Evolutionary conservation across 345 rosid genomes (phyloP).

Genomic region (Aquilaria yunnanensis): DNA sequence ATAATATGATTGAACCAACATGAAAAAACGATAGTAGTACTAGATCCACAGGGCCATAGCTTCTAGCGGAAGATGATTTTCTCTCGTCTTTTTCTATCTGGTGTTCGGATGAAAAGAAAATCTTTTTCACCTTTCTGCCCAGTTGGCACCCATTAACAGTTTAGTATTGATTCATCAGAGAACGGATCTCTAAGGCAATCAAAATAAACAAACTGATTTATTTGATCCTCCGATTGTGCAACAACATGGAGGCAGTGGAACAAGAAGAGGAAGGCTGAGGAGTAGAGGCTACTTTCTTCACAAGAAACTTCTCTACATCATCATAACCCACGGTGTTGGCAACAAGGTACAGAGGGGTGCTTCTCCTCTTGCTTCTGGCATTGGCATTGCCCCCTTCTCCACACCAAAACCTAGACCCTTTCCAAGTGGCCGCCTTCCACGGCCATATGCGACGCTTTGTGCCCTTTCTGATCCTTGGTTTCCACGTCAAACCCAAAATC

Average conservation of each 20-base stretch:
- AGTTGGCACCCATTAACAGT: too few species aligned
- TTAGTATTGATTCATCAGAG: too few species aligned
- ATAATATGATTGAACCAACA: too few species aligned
- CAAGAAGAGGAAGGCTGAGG: conserved; percentile 4
- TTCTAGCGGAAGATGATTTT: too few species aligned
- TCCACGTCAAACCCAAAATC: conserved; percentile 30
- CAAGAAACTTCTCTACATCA: conserved; percentile 23
- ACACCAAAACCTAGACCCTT: conserved; percentile 36
- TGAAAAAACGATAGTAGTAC: too few species aligned
- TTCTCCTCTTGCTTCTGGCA: conserved; percentile 28
- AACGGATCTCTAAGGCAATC: too few species aligned
- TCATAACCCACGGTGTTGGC: conserved; percentile 32
- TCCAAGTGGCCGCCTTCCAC: conserved; percentile 35
- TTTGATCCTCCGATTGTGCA: too few species aligned
- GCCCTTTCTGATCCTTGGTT: conserved; percentile 39
- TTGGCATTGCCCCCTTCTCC: conserved; percentile 31
- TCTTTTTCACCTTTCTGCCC: too few species aligned
- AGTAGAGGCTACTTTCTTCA: conserved; percentile 19
- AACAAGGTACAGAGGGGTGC: conserved; percentile 34
- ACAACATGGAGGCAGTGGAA: background rate
- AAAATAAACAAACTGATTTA: too few species aligned
- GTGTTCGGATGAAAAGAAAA: too few species aligned
- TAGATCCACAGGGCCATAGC: too few species aligned
- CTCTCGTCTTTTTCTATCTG: too few species aligned
- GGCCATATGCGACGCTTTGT: conserved; percentile 46